Base-by-base conservation (phyloP, 441 rosid genomes). In the Hura crepitans region DNA sequence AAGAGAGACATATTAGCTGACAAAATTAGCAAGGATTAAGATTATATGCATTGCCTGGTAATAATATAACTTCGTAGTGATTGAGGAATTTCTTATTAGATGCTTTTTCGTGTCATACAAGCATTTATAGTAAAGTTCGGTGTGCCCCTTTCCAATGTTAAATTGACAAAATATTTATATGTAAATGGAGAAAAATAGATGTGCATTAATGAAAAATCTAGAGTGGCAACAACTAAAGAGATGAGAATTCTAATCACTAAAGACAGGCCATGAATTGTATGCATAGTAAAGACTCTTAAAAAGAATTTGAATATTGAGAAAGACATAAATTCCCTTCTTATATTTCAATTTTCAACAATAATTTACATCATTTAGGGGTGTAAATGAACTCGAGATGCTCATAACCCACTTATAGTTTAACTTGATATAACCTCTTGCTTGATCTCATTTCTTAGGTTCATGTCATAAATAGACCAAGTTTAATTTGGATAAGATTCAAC, bases 1-100 rank as follows among this genome's bases (percentile, higher is more conserved):
- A 53, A 64, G 54, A 53, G 42, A 77, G 27, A 81, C 3, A 35
- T 69, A 54, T 81, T 65, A 77, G 69, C 63, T 42, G 2, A 4
- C 4, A 35, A 8, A 35, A 35, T 4, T 35, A 35, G 31, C 60
- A 59, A 22, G 28, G 58, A 2, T 5, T 39, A 18, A 28, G 22
- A 18, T 20, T 39, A 15, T 22, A 39, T 33, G 7, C 6, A 35
- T 37, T 23, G n/a, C 43, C 35, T 23, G 1, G 7, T 6, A 43
- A 27, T 22, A 28, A n/a, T 10, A 46, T 28, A 47, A 15, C 25
- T 4, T 30, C 27, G 27, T 35, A 35, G 7, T 4, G 39, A 8
- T 8, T 8, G 7, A 35, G 6, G 15, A 51, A 18, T 13, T 25
- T 23, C 27, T 45, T 6, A 43, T 35, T 35, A 35, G 30, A 18